phyloP scores from a whole-genome alignment of 2,329 filamentous ascomycete genomes.

The Pseudogymnoascus sp. region DNA sequence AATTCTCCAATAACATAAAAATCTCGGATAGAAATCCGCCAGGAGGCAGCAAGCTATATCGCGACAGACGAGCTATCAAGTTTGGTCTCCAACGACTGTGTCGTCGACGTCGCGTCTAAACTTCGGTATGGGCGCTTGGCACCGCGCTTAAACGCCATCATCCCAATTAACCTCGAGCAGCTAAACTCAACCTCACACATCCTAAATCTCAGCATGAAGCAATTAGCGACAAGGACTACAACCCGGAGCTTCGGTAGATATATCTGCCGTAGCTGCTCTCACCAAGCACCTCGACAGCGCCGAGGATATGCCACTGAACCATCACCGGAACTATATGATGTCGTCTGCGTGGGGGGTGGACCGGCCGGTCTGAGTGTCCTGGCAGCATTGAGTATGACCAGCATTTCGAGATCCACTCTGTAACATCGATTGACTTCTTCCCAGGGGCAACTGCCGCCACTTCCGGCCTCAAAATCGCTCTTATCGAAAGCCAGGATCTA shows the following conservation, averaged over 20 bases:
- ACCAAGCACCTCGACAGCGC: conserved; percentile 19
- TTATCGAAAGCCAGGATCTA: conserved; percentile 86
- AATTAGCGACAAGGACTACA: neutral
- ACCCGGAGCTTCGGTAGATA: conserved; percentile 17
- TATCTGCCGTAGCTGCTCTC: conserved; percentile 22
- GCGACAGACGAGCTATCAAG: neutral
- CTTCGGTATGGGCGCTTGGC: neutral
- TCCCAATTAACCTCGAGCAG: neutral
- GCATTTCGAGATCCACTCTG: neutral
- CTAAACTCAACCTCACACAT: neutral
- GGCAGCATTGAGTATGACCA: conserved; percentile 60
- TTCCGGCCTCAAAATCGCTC: conserved; percentile 69
- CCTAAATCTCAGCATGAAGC: neutral
- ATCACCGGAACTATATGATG: conserved; percentile 26
- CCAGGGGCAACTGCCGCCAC: conserved; percentile 71
- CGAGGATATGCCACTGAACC: conserved; percentile 20
- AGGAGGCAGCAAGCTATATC: neutral
- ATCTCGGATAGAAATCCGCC: neutral
- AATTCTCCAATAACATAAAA: neutral
- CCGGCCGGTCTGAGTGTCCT: conserved; percentile 69
- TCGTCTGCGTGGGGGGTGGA: conserved; percentile 30
- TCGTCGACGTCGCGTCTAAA: neutral
- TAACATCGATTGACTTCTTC: neutral
- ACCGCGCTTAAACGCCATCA: neutral
- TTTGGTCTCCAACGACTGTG: neutral